phyloP scores from a whole-genome alignment of 345 rosid species.

The Carallia pectinifolia region DNA sequence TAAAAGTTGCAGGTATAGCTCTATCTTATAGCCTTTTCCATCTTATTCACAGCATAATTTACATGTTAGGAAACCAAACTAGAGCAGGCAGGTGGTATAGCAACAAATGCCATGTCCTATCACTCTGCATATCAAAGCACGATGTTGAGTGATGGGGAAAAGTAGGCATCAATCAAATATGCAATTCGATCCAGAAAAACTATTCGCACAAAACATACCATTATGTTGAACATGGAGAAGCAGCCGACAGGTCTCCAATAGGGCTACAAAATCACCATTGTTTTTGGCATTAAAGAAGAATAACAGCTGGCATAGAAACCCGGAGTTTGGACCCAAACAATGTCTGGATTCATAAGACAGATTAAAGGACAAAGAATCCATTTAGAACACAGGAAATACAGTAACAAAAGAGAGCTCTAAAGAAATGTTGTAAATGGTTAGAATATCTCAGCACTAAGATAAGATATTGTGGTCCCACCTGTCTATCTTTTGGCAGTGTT shows the following conservation, averaged over 20 bases:
- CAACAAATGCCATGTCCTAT: too few relatives aligned
- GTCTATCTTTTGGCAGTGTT: slow-evolving; percentile 62
- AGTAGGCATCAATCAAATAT: neutral
- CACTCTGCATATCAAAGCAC: too few relatives aligned
- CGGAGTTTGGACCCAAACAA: slow-evolving; percentile 85
- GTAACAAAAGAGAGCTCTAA: too few relatives aligned
- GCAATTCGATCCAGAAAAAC: neutral
- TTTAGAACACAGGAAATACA: neutral
- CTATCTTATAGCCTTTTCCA: too few relatives aligned
- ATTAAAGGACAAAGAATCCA: neutral
- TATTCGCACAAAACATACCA: slow-evolving; percentile 38
- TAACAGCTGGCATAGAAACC: slow-evolving; percentile 68
- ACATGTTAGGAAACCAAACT: too few relatives aligned
- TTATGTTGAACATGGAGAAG: slow-evolving; percentile 50
- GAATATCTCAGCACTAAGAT: neutral
- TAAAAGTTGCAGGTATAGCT: too few relatives aligned
- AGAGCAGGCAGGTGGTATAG: too few relatives aligned
- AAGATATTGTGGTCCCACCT: slow-evolving; percentile 42
- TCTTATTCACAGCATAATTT: too few relatives aligned
- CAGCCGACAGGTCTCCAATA: slow-evolving; percentile 64
- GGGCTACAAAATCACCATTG: slow-evolving; percentile 50
- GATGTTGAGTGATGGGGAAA: neutral
- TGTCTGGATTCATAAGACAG: slow-evolving; percentile 47
- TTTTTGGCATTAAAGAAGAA: slow-evolving; percentile 70
- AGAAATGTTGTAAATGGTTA: too few relatives aligned